Base-by-base conservation (phyloP, 768 basidiomycete genomes). In the Boletus eberwhitei region DNA sequence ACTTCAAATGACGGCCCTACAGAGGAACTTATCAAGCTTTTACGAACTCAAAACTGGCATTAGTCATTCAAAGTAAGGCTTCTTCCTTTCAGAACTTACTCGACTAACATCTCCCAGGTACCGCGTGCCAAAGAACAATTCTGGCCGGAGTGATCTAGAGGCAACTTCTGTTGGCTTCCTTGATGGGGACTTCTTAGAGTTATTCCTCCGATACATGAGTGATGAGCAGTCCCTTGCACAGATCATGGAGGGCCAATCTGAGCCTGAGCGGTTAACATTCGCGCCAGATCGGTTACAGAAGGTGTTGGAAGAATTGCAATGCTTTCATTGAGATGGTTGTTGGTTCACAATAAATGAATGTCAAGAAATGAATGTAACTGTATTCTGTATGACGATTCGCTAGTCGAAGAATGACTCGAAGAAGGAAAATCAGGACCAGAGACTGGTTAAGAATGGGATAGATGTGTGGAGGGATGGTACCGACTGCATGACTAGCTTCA, bases 171-270 rank as follows among this genome's bases (percentile, higher is more conserved):
- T 77, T 38, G 93, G 92, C 16, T 93, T 97, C 77, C 75, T 97
- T 29, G 93, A 97, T 57, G 94, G 93, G 2, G 88, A 91, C 64
- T 89, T 93, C 59, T 65, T 97, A 19, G 90, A 94, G 68, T 72
- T 75, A 19, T 84, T 88, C 68, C 74, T 86, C 49, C 70, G 69
- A 17, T 73, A 77, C 45, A 65, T 64, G 36, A 67, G 63, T 13
- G 71, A 77, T 19, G 70, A 76, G 1, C 63, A 73, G 6, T 69
- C 76, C 22, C 71, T 83, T n/a, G 68, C 78, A 49, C 71, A 76
- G 54, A 80, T 90, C 11, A 71, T 86, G 59, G 63, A 73, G 29
- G 90, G 89, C 9, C 70, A 74, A 17, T 83, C 73, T 50, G 77
- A 82, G 48, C 81, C 81, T 3, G 88, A 92, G 70, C 71, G 71